Evolutionary conservation across 371 early-diverging fungal genomes (phyloP).

Genomic region (Zopfochytrium polystomum): DNA sequence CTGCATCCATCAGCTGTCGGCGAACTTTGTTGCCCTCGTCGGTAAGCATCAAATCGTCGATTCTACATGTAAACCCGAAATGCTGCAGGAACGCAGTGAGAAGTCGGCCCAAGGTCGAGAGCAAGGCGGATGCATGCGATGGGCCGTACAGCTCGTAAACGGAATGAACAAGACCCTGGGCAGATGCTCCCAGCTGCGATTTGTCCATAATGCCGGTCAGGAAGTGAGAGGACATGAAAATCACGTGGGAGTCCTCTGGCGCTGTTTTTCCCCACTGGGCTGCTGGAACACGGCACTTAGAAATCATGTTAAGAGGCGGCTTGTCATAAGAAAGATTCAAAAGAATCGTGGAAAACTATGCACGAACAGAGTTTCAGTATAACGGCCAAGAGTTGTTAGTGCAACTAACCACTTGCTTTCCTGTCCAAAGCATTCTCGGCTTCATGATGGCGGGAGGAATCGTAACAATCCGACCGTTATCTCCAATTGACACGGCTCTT

Average conservation of each 20-base stretch:
- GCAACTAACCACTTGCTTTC: constrained; percentile 94
- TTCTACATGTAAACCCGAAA: constrained; percentile 95
- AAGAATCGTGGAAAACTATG: constrained; percentile 74
- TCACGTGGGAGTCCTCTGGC: constrained; percentile 78
- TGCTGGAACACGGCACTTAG: constrained; percentile 84
- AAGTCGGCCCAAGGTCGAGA: constrained; percentile 91
- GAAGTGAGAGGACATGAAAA: constrained; percentile 82
- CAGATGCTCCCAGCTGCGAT: constrained; percentile 93
- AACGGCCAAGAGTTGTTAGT: too few species aligned
- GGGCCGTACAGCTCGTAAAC: constrained; percentile 96
- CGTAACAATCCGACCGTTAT: constrained; percentile 71
- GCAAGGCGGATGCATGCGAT: constrained; percentile 85
- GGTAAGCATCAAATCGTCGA: constrained; percentile 97
- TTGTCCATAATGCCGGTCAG: constrained; percentile 97
- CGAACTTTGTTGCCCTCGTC: constrained; percentile 76
- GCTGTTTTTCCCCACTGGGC: constrained; percentile 80
- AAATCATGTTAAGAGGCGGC: constrained; percentile 78
- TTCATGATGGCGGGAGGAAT: constrained; percentile 84
- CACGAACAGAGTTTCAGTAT: not conserved
- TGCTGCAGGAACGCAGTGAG: constrained; percentile 92
- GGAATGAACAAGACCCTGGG: constrained; percentile 94
- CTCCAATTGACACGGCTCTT: constrained; percentile 45
- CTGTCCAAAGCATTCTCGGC: constrained; percentile 92
- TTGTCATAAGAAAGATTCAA: constrained; percentile 76
- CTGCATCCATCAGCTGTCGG: constrained; percentile 61